These are phyloP conservation scores for Plasmodium billcollinsi DNA, from an alignment of 169 alveolate species.

Conservation along the genomic window DNA sequence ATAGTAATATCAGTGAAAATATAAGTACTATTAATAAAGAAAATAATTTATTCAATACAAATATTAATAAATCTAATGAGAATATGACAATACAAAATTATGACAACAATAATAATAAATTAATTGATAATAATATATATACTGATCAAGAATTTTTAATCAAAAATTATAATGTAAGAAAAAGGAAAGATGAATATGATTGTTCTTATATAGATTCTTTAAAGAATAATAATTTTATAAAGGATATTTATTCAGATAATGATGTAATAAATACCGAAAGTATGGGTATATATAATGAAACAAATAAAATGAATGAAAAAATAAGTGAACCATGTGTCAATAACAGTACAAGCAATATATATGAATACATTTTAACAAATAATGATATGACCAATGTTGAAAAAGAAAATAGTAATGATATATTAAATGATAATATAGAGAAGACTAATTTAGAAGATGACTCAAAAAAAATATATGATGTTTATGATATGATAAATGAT, in stretches of 20 bases:
- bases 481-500: conserved; percentile 48
- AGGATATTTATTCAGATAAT: not conserved
- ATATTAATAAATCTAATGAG: not conserved
- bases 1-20: too few relatives aligned
- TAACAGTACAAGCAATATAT: not conserved
- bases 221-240: not conserved
- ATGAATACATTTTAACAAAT: not conserved
- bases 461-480: not conserved
- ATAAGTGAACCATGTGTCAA: not conserved
- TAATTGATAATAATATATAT: too few relatives aligned
- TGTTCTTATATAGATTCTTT: not conserved
- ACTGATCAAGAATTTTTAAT: too few relatives aligned
- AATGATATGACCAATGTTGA: conserved; percentile 1
- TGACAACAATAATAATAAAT: too few relatives aligned
- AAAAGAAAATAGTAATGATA: not conserved
- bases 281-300: not conserved
- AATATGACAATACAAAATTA: not conserved
- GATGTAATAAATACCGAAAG: not conserved
- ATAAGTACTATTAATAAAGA: not conserved
- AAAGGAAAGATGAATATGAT: not conserved
- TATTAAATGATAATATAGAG: conserved; percentile 1
- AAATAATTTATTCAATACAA: not conserved
- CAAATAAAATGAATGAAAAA: not conserved
- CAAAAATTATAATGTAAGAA: too few relatives aligned
- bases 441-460: not conserved